These are phyloP conservation scores for Leptodermis oblonga DNA, from an alignment of 257 asterid genomes.

Conservation along the genomic window DNA sequence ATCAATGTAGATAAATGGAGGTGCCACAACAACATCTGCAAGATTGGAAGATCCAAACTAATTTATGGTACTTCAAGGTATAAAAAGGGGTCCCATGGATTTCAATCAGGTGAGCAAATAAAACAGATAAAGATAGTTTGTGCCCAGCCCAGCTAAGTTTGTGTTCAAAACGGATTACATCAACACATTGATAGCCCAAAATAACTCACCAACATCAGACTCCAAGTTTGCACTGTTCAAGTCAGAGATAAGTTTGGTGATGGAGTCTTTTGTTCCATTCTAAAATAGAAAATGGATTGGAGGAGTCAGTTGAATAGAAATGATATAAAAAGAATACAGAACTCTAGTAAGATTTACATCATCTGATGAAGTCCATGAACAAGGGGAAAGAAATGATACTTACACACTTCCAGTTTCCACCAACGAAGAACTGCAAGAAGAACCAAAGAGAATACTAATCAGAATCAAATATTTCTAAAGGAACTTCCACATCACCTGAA, in stretches of 20 bases:
- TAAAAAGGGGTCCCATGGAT: not conserved
- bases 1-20: constrained; percentile 93
- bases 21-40: constrained; percentile 94
- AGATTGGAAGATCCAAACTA: constrained; percentile 17
- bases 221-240: constrained; percentile 73
- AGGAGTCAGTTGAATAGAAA: constrained; percentile 21
- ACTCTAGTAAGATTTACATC: not conserved
- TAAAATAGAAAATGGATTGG: constrained; percentile 20
- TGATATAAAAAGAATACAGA: constrained; percentile 10
- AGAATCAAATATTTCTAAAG: not conserved
- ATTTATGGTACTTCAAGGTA: not conserved
- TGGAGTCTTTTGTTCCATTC: constrained; percentile 91
- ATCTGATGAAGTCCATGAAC: not conserved
- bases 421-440: constrained; percentile 94
- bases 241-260: constrained; percentile 75
- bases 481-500: not conserved
- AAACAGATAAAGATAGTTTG: not conserved
- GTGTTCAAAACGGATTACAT: not conserved
- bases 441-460: constrained; percentile 3
- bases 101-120: not conserved
- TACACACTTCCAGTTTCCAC: constrained; percentile 99
- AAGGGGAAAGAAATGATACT: constrained; percentile 29
- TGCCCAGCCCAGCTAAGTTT: not conserved
- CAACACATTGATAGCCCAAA: not conserved
- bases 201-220: constrained; percentile 78